Percentiles rank a stretch among this genome's conserved stretches.
Conservation (phyloP, 2,329 filamentous ascomycete genomes). For the Scedosporium boydii region DNA sequence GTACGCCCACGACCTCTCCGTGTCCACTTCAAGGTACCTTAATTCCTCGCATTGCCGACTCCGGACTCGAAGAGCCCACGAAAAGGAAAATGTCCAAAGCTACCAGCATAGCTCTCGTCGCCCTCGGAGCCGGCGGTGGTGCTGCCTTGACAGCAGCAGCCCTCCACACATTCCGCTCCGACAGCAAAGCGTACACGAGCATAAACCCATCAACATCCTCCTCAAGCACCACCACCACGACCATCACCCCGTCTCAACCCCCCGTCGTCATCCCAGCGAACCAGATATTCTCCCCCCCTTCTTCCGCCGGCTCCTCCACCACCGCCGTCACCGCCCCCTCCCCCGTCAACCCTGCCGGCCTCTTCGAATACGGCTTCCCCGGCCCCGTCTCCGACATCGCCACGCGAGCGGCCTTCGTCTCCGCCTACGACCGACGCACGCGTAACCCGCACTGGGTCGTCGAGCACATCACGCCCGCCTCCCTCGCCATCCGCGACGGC, state of each 20-base stretch:
- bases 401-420: slow-evolving; percentile 65
- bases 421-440: slow-evolving; percentile 80
- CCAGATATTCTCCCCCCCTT: slow-evolving; percentile 35
- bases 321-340: slow-evolving; percentile 22
- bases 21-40: too few relatives aligned
- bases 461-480: slow-evolving; percentile 90
- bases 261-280: slow-evolving; percentile 43
- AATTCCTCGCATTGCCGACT: too few relatives aligned
- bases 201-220: background rate
- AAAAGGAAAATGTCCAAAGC: slow-evolving; percentile 59
- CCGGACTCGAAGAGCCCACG: background rate
- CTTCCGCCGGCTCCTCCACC: slow-evolving; percentile 16
- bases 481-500: slow-evolving; percentile 62
- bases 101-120: slow-evolving; percentile 60
- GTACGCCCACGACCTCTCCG: too few relatives aligned
- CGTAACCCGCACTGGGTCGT: slow-evolving; percentile 92
- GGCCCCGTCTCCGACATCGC: slow-evolving; percentile 81
- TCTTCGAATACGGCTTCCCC: slow-evolving; percentile 85
- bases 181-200: slow-evolving; percentile 14
- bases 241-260: slow-evolving; percentile 20
- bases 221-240: slow-evolving; percentile 2
- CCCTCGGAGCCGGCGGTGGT: slow-evolving; percentile 65
- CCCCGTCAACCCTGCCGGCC: slow-evolving; percentile 63
- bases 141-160: slow-evolving; percentile 60
- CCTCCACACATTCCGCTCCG: slow-evolving; percentile 49